Conservation (phyloP, 371 early-diverging fungal species). For the Haplosporangium sp. region DNA sequence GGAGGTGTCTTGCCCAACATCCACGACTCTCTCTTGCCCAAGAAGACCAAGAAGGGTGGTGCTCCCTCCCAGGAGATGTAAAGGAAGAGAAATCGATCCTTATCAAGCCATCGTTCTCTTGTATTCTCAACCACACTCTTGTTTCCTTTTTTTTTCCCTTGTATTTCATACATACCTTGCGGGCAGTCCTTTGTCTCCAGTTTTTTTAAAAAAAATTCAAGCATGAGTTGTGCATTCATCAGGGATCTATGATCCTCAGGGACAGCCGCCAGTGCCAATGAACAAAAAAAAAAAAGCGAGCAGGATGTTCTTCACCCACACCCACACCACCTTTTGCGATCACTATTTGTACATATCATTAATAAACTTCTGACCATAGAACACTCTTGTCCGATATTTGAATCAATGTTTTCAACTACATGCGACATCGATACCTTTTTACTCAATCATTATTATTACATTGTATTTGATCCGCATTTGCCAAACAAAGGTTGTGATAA, state of each 20-base stretch:
- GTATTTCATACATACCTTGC: constrained; percentile 28
- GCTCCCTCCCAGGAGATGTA: constrained; percentile 56
- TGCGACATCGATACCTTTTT: too few species aligned
- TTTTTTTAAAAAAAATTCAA: not conserved
- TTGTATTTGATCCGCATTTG: too few species aligned
- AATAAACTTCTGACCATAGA: constrained; percentile 20
- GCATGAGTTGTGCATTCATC: not conserved
- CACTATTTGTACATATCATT: constrained; percentile 37
- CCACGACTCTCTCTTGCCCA: constrained; percentile 72
- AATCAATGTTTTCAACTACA: too few species aligned
- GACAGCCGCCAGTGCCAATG: not conserved
- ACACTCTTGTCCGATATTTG: not conserved
- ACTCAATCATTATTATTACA: too few species aligned
- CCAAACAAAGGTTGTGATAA: too few species aligned
- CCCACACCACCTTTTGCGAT: constrained; percentile 6
- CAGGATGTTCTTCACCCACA: not conserved
- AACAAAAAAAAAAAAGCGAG: not conserved
- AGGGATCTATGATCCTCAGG: not conserved
- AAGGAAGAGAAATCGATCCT: constrained; percentile 10
- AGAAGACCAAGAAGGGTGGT: constrained; percentile 73
- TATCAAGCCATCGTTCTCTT: not conserved
- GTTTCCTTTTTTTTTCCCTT: constrained; percentile 7
- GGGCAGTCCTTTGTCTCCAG: not conserved
- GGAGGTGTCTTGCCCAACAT: constrained; percentile 92
- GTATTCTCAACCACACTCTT: too few species aligned